Percentiles rank a stretch among this genome's conserved stretches.
These are phyloP conservation scores for Cryptococcus sp. DNA, from an alignment of 1,284 basidiomycete species.

Conservation along the genomic window DNA sequence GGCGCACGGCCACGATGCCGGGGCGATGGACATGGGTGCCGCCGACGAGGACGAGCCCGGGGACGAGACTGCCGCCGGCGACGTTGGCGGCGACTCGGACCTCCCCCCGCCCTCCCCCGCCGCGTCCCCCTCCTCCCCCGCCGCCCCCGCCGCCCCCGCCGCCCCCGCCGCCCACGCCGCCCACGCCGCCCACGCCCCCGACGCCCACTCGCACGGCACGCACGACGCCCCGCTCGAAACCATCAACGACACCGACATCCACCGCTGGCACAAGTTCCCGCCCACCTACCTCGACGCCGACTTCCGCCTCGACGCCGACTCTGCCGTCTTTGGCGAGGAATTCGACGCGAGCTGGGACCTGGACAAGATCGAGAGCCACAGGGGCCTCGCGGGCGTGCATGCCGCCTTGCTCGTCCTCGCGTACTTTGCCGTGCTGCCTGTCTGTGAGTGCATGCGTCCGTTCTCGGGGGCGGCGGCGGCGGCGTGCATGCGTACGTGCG, in stretches of 20 bases:
- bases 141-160: not conserved
- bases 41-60: constrained; percentile 1
- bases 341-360: constrained; percentile 35
- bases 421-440: constrained; percentile 41
- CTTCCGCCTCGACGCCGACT: constrained; percentile 35
- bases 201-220: constrained; percentile 26
- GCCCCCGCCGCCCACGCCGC: constrained; percentile 3
- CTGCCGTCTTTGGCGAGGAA: constrained; percentile 41
- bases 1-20: constrained; percentile 6
- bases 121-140: not conserved
- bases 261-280: constrained; percentile 38
- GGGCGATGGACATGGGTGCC: constrained; percentile 11
- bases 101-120: not conserved
- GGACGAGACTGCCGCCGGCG: constrained; percentile 1
- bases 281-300: constrained; percentile 41
- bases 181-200: constrained; percentile 8
- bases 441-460: constrained; percentile 40
- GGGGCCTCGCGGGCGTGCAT: constrained; percentile 34
- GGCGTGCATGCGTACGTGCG: too few relatives aligned
- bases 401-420: constrained; percentile 29
- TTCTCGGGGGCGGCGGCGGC: not conserved
- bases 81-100: not conserved
- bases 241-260: constrained; percentile 38
- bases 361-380: constrained; percentile 27
- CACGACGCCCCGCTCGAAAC: constrained; percentile 27